Evolutionary conservation across 129 eudicot species (phyloP), one percentile per base, ranked within the genome.

Genomic region (Rutidosis leptorrhynchoides): DNA sequence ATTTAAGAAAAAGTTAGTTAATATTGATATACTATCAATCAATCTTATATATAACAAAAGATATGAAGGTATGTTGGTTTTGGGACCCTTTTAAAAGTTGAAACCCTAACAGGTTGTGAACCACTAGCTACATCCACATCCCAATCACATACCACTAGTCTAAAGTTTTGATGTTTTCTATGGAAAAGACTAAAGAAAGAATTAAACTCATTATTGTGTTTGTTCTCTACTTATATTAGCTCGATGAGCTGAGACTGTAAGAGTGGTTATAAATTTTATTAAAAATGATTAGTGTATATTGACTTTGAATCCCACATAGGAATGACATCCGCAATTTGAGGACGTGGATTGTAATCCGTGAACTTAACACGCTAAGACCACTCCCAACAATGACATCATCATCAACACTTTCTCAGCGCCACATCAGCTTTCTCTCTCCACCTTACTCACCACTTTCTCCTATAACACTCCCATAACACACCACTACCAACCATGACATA

Each of bases 61-160:
- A 48, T 68, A 69, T 54, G 54, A 52, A 57, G 59, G 51, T 60
- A 68, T 46, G 73, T 70, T 78, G 75, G 83, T 71, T 70, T 59
- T 59, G 65, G 65, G 65, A 59, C 65, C 65, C 65, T 59, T 59
- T 30, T 6, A 59, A 59, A 29, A 16, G 8, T 58, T 59, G 65
- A n/a, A 59, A 59, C 65, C 49, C 67, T 64, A 77, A 74, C 86
- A 82, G 86, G 76, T 67, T 82, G 76, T 78, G 70, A 74, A 66
- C 79, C 73, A 74, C 79, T 74, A 56, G n/a, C 62, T 57, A 27
- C 73, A 57, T 42, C 67, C 79, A 67, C 79, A 56, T 66, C 40
- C 59, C 60, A 58, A 27, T 21, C 68, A 74, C n/a, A n/a, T n/a
- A n/a, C 56, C 56, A 74, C 54, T 58, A 68, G 16, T 37, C 52